Conservation (phyloP, 306 rosid species). For the Prunus davidiana region DNA sequence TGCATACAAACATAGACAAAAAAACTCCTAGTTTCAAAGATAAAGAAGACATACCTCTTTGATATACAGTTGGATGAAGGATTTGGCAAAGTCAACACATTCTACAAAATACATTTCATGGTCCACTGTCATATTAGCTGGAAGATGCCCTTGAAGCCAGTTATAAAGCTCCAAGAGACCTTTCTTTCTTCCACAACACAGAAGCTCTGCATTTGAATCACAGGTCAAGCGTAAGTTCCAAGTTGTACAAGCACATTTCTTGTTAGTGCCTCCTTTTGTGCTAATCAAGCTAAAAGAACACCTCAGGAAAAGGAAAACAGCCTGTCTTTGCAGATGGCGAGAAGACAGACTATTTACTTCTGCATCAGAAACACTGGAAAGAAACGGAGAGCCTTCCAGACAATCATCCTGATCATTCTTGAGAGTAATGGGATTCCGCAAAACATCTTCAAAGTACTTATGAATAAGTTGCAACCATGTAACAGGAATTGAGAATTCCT, state of each 20-base stretch:
- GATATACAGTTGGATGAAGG: constrained; percentile 71
- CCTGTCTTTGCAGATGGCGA: constrained; percentile 67
- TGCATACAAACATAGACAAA: no score
- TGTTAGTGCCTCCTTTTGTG: constrained; percentile 30
- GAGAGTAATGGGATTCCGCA: constrained; percentile 40
- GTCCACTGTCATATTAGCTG: constrained; percentile 36
- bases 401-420: constrained; percentile 47
- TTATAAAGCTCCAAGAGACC: constrained; percentile 58
- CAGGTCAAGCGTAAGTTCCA: constrained; percentile 29
- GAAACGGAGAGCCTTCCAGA: constrained; percentile 83
- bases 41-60: constrained; percentile 55
- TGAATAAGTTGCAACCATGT: constrained; percentile 74
- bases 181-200: constrained; percentile 41
- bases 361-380: constrained; percentile 45
- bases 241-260: constrained; percentile 34
- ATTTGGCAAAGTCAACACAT: constrained; percentile 62
- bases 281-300: constrained; percentile 56
- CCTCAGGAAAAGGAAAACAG: constrained; percentile 63
- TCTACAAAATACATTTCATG: constrained; percentile 43
- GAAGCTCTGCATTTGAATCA: constrained; percentile 34
- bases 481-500: constrained; percentile 40
- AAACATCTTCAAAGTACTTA: constrained; percentile 50
- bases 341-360: constrained; percentile 42
- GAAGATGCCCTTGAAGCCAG: constrained; percentile 78
- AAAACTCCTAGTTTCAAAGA: no score